These are phyloP conservation scores for Cyberlindnera bimundalis DNA, from an alignment of 805 yeast species.

Conservation along the genomic window DNA sequence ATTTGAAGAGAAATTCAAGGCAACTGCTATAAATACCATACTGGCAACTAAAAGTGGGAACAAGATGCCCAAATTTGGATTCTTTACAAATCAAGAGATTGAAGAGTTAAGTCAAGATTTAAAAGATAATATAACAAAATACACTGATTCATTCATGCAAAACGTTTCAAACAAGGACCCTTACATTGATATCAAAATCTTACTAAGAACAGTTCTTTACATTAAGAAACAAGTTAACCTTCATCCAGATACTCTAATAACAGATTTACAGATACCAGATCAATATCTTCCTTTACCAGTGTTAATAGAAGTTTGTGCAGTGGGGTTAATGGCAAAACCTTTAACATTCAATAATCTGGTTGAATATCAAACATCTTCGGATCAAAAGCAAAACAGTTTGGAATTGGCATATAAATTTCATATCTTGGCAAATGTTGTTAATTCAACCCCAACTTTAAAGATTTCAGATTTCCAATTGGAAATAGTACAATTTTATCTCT, in stretches of 20 bases:
- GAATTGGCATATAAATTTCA: conserved; percentile 13
- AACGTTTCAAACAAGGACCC: conserved; percentile 25
- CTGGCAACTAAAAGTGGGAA: conserved; percentile 10
- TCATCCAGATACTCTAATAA: conserved; percentile 5
- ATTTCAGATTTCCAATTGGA: conserved; percentile 17
- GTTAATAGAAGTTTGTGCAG: conserved; percentile 12
- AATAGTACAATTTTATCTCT: conserved; percentile 17
- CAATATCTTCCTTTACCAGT: conserved; percentile 18
- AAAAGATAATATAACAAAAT: conserved; percentile 5
- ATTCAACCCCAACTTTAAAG: conserved; percentile 11
- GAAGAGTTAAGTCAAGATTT: conserved; percentile 8
- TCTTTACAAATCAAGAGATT: conserved; percentile 11
- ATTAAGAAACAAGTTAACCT: conserved; percentile 1
- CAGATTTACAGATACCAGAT: conserved; percentile 12
- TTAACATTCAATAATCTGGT: conserved; percentile 16
- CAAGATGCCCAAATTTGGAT: conserved; percentile 10
- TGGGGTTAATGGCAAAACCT: conserved; percentile 21
- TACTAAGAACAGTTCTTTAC: conserved; percentile 14
- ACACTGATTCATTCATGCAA: conserved; percentile 15
- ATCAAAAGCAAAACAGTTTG: conserved; percentile 11
- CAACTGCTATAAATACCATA: conserved; percentile 10
- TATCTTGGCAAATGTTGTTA: conserved; percentile 13
- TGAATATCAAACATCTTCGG: conserved; percentile 11
- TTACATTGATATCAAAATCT: conserved; percentile 10
- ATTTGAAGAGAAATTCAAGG: conserved; percentile 12